These are phyloP conservation scores for Cutaneotrichosporon mucoides DNA, from an alignment of 1,284 basidiomycete genomes.

Conservation along the genomic window DNA sequence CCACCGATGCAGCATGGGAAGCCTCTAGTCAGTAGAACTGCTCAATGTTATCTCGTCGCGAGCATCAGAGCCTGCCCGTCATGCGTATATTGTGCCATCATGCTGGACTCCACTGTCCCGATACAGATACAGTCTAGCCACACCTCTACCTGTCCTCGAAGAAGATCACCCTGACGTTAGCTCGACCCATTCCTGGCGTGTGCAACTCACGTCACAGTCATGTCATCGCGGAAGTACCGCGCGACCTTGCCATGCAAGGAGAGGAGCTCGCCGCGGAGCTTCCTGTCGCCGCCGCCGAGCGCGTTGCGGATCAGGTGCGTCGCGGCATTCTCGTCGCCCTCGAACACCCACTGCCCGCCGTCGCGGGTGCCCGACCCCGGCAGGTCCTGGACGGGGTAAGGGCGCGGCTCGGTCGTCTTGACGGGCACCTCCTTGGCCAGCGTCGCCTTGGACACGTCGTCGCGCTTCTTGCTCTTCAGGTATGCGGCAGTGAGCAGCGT, in stretches of 20 bases:
- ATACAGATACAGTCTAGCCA: too few species aligned
- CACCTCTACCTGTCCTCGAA: slow-evolving; percentile 16
- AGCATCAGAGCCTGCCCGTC: too few species aligned
- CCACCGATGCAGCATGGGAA: too few species aligned
- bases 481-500: slow-evolving; percentile 84
- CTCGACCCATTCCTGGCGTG: neutral
- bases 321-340: slow-evolving; percentile 75
- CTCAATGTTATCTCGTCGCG: too few species aligned
- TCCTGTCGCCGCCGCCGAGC: slow-evolving; percentile 77
- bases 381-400: slow-evolving; percentile 41
- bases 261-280: slow-evolving; percentile 63
- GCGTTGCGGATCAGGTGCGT: slow-evolving; percentile 93
- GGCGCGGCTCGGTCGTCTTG: slow-evolving; percentile 24
- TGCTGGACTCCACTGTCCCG: neutral
- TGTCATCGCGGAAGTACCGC: slow-evolving; percentile 78
- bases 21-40: too few species aligned
- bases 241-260: slow-evolving; percentile 81
- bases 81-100: too few species aligned
- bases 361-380: slow-evolving; percentile 22
- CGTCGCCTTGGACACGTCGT: slow-evolving; percentile 30
- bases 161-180: slow-evolving; percentile 27
- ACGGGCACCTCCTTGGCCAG: slow-evolving; percentile 30
- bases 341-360: slow-evolving; percentile 65
- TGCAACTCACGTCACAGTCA: slow-evolving; percentile 76
- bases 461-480: slow-evolving; percentile 61